phyloP scores from a whole-genome alignment of 2,329 filamentous ascomycete genomes.

The Arthroderma uncinatum region DNA sequence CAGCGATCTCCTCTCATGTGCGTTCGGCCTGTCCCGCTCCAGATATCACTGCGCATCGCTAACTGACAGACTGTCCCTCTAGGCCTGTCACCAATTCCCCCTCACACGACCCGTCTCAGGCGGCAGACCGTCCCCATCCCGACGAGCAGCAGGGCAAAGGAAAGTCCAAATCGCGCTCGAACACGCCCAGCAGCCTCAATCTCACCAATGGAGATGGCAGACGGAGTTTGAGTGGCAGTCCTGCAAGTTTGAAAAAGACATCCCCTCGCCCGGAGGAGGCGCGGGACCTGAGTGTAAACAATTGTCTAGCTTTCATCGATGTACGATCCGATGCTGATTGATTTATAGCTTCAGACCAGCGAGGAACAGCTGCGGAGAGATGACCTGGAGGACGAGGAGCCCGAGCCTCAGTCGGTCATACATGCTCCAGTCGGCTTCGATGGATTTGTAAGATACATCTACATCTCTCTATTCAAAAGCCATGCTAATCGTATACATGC shows the following conservation, averaged over 20 bases:
- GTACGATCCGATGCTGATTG: constrained; percentile 2
- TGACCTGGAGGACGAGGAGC: constrained; percentile 51
- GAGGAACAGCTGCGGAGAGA: constrained; percentile 14
- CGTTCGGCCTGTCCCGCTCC: background rate
- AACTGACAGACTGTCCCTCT: background rate
- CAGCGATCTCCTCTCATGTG: constrained; percentile 2
- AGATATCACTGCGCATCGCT: background rate
- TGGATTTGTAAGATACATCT: constrained; percentile 53
- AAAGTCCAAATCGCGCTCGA: background rate
- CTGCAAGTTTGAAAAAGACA: background rate
- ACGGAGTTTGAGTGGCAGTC: background rate
- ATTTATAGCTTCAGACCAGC: constrained; percentile 24
- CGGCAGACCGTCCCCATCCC: background rate
- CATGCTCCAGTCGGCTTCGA: constrained; percentile 77
- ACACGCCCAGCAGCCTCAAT: background rate
- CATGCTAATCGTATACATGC: constrained; percentile 10
- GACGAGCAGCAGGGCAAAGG: background rate
- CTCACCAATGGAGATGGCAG: constrained; percentile 1
- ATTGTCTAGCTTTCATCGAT: background rate
- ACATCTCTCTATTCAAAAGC: background rate
- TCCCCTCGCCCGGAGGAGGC: background rate
- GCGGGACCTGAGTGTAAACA: background rate
- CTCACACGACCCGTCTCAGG: background rate
- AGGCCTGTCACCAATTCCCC: background rate
- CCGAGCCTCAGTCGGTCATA: constrained; percentile 68